Evolutionary conservation across 148 eudicot species (phyloP).

Genomic region (Pouteria glomerata): DNA sequence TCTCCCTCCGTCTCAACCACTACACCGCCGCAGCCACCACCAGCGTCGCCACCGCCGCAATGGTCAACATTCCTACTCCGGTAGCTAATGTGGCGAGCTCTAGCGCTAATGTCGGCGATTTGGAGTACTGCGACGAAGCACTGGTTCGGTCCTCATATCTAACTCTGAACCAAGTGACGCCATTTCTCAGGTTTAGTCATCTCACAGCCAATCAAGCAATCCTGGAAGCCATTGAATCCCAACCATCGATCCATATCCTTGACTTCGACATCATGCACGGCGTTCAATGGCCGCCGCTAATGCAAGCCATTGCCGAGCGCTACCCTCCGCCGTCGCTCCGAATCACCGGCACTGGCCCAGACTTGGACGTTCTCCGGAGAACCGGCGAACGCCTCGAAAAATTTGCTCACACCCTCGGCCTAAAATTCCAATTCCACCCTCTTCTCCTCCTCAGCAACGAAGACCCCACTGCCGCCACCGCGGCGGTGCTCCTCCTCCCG

Average conservation of each 20-base stretch:
- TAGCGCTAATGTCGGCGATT: neutral
- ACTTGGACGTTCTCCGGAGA: constrained; percentile 30
- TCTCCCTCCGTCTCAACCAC: constrained; percentile 42
- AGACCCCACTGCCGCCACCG: constrained; percentile 24
- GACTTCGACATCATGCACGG: constrained; percentile 92
- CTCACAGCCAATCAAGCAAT: constrained; percentile 93
- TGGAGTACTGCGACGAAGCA: constrained; percentile 12
- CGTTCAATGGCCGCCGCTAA: constrained; percentile 87
- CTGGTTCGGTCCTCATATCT: constrained; percentile 50
- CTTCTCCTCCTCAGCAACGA: constrained; percentile 25
- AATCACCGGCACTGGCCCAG: constrained; percentile 62
- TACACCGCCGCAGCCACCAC: constrained; percentile 11
- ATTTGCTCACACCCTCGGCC: constrained; percentile 67
- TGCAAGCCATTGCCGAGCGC: constrained; percentile 67
- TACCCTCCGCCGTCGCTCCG: constrained; percentile 46
- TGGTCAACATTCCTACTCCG: neutral
- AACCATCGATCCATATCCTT: constrained; percentile 54
- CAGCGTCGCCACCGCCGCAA: no score
- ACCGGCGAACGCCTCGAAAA: constrained; percentile 71
- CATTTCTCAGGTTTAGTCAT: constrained; percentile 73
- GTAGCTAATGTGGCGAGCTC: neutral
- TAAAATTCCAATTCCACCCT: constrained; percentile 53
- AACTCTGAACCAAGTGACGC: constrained; percentile 69
- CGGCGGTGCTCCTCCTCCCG: constrained; percentile 27
- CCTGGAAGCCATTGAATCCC: constrained; percentile 56